A percentile compares a stretch with the other conserved stretches of the same genome.
Evolutionary conservation across 495 filamentous ascomycete species (phyloP).

Genomic region (Tuber indicum): DNA sequence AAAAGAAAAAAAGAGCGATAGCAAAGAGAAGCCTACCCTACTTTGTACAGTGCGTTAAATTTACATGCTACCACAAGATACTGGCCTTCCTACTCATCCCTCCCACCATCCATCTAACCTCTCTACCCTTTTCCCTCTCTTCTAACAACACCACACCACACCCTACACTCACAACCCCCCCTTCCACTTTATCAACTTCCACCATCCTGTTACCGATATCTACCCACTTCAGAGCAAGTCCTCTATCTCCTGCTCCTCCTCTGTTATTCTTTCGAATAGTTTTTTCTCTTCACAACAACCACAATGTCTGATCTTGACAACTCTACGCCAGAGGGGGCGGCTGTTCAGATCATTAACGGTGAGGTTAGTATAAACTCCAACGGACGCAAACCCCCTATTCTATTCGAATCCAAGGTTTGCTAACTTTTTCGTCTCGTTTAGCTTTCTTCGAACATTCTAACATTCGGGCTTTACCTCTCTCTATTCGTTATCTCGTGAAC

Average conservation of each 20-base stretch:
- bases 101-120: conserved; percentile 7
- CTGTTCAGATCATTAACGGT: conserved; percentile 36
- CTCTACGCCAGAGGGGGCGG: conserved; percentile 19
- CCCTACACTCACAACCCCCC: not conserved
- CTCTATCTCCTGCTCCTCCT: conserved; percentile 12
- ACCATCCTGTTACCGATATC: conserved; percentile 4
- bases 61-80: conserved; percentile 5
- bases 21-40: not conserved
- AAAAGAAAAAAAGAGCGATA: not conserved
- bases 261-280: conserved; percentile 7
- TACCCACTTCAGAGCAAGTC: conserved; percentile 1
- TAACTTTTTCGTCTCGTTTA: not conserved
- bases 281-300: not conserved
- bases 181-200: conserved; percentile 9
- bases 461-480: not conserved
- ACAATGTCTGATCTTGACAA: conserved; percentile 19
- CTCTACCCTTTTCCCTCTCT: conserved; percentile 16
- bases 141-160: conserved; percentile 25
- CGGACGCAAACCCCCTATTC: not conserved
- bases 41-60: not conserved
- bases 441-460: not conserved
- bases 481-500: not conserved
- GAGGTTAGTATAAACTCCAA: conserved; percentile 23
- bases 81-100: conserved; percentile 21
- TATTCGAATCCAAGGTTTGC: not conserved